Evolutionary conservation across 257 asterid genomes (phyloP).

Genomic region (Paraleonurus japonicus): DNA sequence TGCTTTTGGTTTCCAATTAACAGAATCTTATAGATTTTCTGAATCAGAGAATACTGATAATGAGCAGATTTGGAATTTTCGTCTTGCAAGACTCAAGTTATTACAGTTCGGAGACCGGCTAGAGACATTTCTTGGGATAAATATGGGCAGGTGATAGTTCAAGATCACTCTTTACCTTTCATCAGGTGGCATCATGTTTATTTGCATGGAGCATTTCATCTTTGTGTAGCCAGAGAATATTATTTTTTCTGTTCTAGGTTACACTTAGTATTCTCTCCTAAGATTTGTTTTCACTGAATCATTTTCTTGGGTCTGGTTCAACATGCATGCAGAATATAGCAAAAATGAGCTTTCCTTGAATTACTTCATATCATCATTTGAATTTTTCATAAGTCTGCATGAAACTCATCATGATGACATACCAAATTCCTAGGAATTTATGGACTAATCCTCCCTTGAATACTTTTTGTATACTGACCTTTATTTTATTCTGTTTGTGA

Average conservation of each 20-base stretch:
- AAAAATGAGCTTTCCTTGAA: constrained; percentile 5
- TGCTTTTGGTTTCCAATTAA: constrained; percentile 69
- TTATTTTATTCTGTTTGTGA: constrained; percentile 1
- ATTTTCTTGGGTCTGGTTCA: constrained; percentile 4
- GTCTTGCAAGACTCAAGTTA: constrained; percentile 76
- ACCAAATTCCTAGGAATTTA: constrained; percentile 17
- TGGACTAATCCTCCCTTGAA: constrained; percentile 1
- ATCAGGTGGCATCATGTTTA: constrained; percentile 18
- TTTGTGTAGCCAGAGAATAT: constrained; percentile 10
- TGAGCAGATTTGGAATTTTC: constrained; percentile 68
- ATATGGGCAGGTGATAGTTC: constrained; percentile 90
- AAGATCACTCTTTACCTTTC: constrained; percentile 27
- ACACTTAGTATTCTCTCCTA: constrained; percentile 14
- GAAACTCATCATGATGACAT: background rate
- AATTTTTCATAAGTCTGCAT: constrained; percentile 5
- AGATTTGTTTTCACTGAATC: constrained; percentile 17
- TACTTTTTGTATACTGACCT: background rate
- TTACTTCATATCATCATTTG: constrained; percentile 5
- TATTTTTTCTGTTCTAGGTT: constrained; percentile 8
- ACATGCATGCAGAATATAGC: constrained; percentile 2
- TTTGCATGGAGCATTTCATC: constrained; percentile 17
- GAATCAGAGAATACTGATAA: constrained; percentile 48
- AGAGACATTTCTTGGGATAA: constrained; percentile 94
- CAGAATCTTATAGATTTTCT: constrained; percentile 63
- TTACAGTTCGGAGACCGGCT: constrained; percentile 78